Evolutionary conservation across 2,329 filamentous ascomycete genomes (phyloP), one percentile per base, ranked within the genome.

Genomic region (Fusarium secorum): DNA sequence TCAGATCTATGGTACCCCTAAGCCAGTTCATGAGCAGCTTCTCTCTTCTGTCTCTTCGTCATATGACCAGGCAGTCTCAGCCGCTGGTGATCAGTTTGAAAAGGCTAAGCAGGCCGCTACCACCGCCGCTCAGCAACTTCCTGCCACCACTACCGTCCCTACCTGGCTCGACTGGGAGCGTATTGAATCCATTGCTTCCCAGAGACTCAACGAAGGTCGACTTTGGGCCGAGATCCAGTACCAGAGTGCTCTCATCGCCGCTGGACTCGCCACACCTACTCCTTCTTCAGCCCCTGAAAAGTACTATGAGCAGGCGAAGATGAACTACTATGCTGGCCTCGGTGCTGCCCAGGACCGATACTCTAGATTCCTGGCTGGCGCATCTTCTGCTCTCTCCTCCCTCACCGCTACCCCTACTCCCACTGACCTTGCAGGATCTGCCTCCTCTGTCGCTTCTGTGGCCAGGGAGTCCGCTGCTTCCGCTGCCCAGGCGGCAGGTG

Each of bases 271-370:
- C 4, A 89, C 90, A 3, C 85, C 78, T 70, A 81, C 79, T 1
- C 76, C 80, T 5, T 89, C 81, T 70, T 82, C 85, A 1, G 75
- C 81, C 79, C 86, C 79, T 66, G 90, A 82, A 79, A 90, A 81
- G 84, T 87, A 85, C 81, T 88, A 83, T 77, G 88, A 84, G 77
- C 90, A 85, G 83, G 91, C 87, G 48, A 87, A 85, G 72, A 81
- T 86, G 72, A 87, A 89, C 76, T 95, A 95, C 79, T 95, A 94
- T 74, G 91, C 93, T 70, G 93, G 91, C 15, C 80, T 96, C 28
- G 93, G 93, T 32, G 80, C 93, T 46, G 93, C 94, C 2, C 91
- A 97, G 75, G 93, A 90, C 45, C 89, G 91, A 39, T 96, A 96
- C 79, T 89, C 90, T 9, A 90, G 91, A 53, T 95, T 96, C 75